These are phyloP conservation scores for Pyronema omphalodes DNA, from an alignment of 495 filamentous ascomycete genomes.

Conservation along the genomic window DNA sequence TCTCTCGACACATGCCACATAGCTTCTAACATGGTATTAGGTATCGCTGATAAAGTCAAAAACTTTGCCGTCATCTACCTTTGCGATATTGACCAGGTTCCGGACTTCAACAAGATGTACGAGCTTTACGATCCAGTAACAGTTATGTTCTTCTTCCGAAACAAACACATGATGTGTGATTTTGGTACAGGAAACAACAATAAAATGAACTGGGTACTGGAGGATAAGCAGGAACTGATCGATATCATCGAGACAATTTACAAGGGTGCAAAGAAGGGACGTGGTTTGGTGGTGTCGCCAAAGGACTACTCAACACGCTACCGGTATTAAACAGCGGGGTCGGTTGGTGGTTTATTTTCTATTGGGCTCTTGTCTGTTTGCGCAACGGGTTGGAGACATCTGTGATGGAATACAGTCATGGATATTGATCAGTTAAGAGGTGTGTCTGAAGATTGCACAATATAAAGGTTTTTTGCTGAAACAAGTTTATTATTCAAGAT, in stretches of 20 bases:
- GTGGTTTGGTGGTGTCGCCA: conserved; percentile 87
- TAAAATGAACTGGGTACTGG: conserved; percentile 89
- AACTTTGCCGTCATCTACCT: conserved; percentile 92
- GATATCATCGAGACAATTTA: conserved; percentile 98
- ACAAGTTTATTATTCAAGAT: no score
- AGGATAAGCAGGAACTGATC: conserved; percentile 97
- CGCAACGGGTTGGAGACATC: no score
- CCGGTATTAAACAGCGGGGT: conserved; percentile 14
- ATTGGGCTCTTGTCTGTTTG: no score
- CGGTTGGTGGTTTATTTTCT: background rate
- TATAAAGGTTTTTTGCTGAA: no score
- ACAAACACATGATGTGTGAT: conserved; percentile 99
- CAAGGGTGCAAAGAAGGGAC: conserved; percentile 88
- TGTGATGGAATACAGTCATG: no score
- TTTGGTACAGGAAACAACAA: conserved; percentile 98
- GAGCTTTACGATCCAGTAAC: conserved; percentile 43
- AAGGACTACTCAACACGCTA: conserved; percentile 39
- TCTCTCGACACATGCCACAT: conserved; percentile 6
- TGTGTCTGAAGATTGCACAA: no score
- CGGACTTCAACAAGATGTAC: conserved; percentile 91
- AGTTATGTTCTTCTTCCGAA: conserved; percentile 82
- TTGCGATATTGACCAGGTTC: conserved; percentile 88
- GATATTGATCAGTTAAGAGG: no score
- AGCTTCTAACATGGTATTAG: conserved; percentile 5
- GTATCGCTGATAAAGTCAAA: conserved; percentile 65